Evolutionary conservation across 1,284 basidiomycete species (phyloP), one percentile per base, ranked within the genome.

Genomic region (Moesziomyces parantarcticus): DNA sequence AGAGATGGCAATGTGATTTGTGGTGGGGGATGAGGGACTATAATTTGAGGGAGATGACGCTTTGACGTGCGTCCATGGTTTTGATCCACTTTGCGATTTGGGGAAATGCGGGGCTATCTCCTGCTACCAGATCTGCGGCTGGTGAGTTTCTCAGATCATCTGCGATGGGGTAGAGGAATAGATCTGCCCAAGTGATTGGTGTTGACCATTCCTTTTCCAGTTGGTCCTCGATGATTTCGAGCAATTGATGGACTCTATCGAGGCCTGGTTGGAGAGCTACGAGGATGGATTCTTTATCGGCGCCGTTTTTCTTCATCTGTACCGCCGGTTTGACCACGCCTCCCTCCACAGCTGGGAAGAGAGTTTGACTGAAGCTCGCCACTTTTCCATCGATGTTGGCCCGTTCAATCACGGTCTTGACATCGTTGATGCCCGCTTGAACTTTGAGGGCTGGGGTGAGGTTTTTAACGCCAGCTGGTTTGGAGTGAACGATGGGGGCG

Each of bases 141-240:
- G 67, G 63, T 13, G 51, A 49, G 2, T 48, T 51, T 9, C 58
- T 29, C 3, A 75, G 41, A 45, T 75, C 67, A 53, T 62, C 63
- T 10, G 71, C 14, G 29, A 72, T 55, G 29, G 72, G 72, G 42
- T 54, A 75, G 16, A 75, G 55, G 63, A 75, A 75, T 1, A 75
- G 56, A 26, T 75, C 72, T 3, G 72, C 61, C 72, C 72, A 75
- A 2, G 51, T 59, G 7, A 67, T 8, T 0, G 53, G 22, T 6
- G 13, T 10, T 23, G 18, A 18, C 10, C 18, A 26, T 8, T 41
- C 67, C 60, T 1, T n/a, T 39, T 39, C 5, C 36, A 39, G 11
- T 18, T 67, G 63, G 0, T 16, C 4, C 32, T 75, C 68, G 5
- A 75, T 50, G n/a, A 71, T 75, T 22, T 60, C 55, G 4, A 75